These are phyloP conservation scores for Aphanomyces stellatus DNA, from an alignment of 352 stramenopile species.

Conservation along the genomic window DNA sequence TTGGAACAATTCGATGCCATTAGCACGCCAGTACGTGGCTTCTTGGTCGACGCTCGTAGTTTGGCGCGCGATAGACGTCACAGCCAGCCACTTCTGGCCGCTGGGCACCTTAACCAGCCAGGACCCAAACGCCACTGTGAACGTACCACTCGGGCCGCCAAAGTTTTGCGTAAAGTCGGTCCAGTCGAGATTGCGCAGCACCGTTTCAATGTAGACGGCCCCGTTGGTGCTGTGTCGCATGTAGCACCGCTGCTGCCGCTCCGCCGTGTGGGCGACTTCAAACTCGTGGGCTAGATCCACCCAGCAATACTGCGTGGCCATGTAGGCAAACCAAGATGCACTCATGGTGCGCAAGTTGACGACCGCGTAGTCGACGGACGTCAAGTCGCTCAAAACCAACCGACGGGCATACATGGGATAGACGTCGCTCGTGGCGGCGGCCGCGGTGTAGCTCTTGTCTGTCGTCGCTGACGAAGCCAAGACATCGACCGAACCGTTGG, in stretches of 20 bases:
- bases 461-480: too few species aligned
- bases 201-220: constrained; percentile 4
- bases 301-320: constrained; percentile 12
- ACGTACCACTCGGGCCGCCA: neutral
- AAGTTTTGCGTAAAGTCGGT: neutral
- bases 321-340: neutral
- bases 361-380: constrained; percentile 4
- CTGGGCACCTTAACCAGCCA: neutral
- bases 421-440: neutral
- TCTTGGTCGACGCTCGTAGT: neutral
- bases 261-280: constrained; percentile 5
- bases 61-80: neutral
- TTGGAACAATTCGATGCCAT: neutral
- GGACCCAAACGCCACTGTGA: neutral
- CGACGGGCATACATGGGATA: neutral
- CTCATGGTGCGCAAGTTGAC: neutral
- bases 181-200: neutral
- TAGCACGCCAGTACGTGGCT: neutral
- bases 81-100: neutral
- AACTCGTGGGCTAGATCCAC: constrained; percentile 5
- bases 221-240: neutral
- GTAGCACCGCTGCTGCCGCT: neutral
- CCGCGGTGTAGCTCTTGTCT: neutral
- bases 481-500: too few species aligned
- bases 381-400: neutral